Percentiles rank a stretch among this genome's conserved stretches.
These are phyloP conservation scores for Auriscalpium microsporum DNA, from an alignment of 768 basidiomycete genomes.

Conservation along the genomic window DNA sequence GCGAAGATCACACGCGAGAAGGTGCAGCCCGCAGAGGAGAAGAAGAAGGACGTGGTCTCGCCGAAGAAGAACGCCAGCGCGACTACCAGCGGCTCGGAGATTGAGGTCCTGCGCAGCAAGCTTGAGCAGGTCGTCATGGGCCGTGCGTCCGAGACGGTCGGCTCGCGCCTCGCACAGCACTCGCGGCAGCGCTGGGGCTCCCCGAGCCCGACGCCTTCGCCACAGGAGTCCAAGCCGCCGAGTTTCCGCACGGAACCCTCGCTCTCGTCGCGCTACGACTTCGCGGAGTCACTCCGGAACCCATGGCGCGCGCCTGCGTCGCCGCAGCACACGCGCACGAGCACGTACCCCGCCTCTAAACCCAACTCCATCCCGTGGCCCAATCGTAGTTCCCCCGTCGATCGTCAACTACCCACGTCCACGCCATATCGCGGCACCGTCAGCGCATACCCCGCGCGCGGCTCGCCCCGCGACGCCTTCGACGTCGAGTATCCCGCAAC, in stretches of 20 bases:
- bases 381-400: neutral
- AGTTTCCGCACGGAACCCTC: conserved; percentile 29
- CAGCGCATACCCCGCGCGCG: neutral
- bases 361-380: conserved; percentile 36
- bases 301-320: conserved; percentile 33
- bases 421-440: neutral
- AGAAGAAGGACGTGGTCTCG: conserved; percentile 18
- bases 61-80: conserved; percentile 9
- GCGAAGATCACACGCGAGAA: conserved; percentile 49
- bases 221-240: conserved; percentile 2
- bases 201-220: conserved; percentile 11
- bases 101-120: conserved; percentile 55
- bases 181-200: conserved; percentile 11
- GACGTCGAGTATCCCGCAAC: neutral
- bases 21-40: conserved; percentile 11
- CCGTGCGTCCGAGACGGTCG: conserved; percentile 17
- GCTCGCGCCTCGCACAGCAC: conserved; percentile 18
- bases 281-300: conserved; percentile 40
- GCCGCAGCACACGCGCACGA: conserved; percentile 30
- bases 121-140: conserved; percentile 54
- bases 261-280: conserved; percentile 50
- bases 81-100: conserved; percentile 26
- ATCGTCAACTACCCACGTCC: neutral
- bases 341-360: conserved; percentile 37
- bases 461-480: conserved; percentile 1